Evolutionary conservation across 176 grass and related monocot species (phyloP).

Genomic region (Paspalum vaginatum): DNA sequence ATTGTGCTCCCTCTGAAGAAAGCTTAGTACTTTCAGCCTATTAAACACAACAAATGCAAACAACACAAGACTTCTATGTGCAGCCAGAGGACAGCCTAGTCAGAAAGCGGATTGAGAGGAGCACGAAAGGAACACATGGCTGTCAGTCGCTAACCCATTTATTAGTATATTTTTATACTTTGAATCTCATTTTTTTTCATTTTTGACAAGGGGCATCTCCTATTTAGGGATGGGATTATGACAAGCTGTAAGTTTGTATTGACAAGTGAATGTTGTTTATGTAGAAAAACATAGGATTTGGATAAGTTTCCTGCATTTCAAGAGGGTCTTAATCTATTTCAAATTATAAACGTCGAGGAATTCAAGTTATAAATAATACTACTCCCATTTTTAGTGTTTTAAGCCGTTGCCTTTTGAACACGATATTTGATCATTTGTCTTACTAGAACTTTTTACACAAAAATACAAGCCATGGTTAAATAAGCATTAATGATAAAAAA

Average conservation of each 20-base stretch:
- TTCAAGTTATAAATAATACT: too few species aligned
- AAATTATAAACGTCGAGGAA: too few species aligned
- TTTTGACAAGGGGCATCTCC: not conserved
- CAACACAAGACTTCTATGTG: not conserved
- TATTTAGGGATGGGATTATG: not conserved
- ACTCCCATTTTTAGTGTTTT: too few species aligned
- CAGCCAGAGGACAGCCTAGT: not conserved
- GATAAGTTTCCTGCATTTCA: too few species aligned
- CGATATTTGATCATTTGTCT: too few species aligned
- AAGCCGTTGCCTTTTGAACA: too few species aligned
- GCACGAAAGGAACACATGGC: not conserved
- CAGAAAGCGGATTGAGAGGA: slow-evolving; percentile 5
- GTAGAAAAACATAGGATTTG: too few species aligned
- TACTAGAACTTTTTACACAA: too few species aligned
- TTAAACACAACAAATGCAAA: not conserved
- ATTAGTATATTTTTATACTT: slow-evolving; percentile 1
- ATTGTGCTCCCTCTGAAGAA: not conserved
- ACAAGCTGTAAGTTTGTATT: not conserved
- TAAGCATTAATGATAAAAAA: too few species aligned
- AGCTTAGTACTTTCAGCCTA: not conserved
- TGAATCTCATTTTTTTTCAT: not conserved
- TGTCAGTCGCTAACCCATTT: not conserved
- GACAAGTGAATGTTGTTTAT: not conserved
- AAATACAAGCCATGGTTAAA: too few species aligned
- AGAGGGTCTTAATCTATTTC: too few species aligned